phyloP scores from a whole-genome alignment of 306 rosid species.

The Medicago truncatula region DNA sequence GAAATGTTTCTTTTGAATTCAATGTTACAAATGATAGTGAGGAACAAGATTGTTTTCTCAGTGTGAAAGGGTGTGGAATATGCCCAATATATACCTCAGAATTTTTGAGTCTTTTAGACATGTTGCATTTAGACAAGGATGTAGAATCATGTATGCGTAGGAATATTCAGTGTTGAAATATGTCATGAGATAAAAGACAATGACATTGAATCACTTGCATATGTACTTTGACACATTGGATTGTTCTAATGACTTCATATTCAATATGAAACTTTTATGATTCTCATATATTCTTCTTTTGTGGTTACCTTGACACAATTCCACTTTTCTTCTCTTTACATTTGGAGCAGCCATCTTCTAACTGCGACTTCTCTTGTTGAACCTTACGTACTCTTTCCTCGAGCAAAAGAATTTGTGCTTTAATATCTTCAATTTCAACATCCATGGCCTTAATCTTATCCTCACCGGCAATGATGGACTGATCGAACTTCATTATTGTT shows the following conservation, averaged over 20 bases:
- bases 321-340: conserved; percentile 2
- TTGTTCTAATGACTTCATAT: no score
- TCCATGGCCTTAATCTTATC: conserved; percentile 9
- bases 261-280: no score
- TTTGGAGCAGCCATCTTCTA: not conserved
- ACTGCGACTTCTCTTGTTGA: conserved; percentile 10
- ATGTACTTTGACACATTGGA: no score
- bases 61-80: conserved; percentile 36
- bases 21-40: not conserved
- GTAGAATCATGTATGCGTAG: no score
- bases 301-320: not conserved
- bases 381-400: not conserved
- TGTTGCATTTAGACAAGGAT: not conserved
- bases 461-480: not conserved
- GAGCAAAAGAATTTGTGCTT: not conserved
- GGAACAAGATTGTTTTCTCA: conserved; percentile 11
- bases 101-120: not conserved
- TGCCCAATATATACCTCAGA: not conserved
- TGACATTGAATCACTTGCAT: not conserved
- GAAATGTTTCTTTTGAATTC: not conserved
- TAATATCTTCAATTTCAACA: conserved; percentile 15
- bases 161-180: no score
- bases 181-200: not conserved
- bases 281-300: no score
- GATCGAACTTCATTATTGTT: not conserved